phyloP scores from a whole-genome alignment of 345 rosid genomes.

The Brassica nigra region DNA sequence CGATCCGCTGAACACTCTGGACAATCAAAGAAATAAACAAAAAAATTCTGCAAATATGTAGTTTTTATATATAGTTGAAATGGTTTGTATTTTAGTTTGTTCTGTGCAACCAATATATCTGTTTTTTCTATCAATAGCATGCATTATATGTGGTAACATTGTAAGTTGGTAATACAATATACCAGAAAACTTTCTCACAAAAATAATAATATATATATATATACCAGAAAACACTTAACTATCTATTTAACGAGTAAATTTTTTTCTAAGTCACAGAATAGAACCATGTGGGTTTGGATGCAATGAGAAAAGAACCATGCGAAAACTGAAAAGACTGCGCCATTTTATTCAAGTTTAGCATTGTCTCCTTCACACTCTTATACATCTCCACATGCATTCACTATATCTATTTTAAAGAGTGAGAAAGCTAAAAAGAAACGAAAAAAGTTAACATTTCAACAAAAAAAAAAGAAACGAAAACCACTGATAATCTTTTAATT shows the following conservation, averaged over 20 bases:
- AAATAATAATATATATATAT: background rate
- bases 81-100: background rate
- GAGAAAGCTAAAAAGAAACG: slow-evolving; percentile 13
- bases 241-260: background rate
- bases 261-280: slow-evolving; percentile 2
- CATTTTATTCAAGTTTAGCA: slow-evolving; percentile 30
- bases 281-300: slow-evolving; percentile 14
- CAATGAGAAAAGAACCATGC: slow-evolving; percentile 28
- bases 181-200: background rate
- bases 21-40: no score
- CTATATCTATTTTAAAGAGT: slow-evolving; percentile 23
- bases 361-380: slow-evolving; percentile 36
- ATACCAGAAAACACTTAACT: background rate
- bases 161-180: background rate
- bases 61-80: background rate
- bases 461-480: background rate
- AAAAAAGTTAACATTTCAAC: background rate
- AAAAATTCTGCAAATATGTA: background rate
- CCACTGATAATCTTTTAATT: background rate
- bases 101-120: background rate
- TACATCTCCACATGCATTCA: slow-evolving; percentile 19
- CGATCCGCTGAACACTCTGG: no score
- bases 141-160: background rate
- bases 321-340: slow-evolving; percentile 28
- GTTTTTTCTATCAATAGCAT: background rate